These are phyloP conservation scores for Stenogyne calaminthoides DNA, from an alignment of 305 asterid species.

Conservation along the genomic window DNA sequence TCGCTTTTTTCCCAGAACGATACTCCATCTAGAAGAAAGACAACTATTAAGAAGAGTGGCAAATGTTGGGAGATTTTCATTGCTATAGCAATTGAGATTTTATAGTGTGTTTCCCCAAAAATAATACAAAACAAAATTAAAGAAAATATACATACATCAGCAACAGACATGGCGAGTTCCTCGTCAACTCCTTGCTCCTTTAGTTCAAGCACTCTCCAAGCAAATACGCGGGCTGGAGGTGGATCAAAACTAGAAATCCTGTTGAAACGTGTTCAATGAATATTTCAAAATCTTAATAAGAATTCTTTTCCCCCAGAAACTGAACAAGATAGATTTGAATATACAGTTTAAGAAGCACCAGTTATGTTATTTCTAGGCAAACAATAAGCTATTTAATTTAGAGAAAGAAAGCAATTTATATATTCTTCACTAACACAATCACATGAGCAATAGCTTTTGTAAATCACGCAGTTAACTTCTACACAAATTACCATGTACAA, in stretches of 20 bases:
- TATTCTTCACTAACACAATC: not conserved
- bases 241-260: slow-evolving; percentile 74
- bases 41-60: not conserved
- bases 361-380: not conserved
- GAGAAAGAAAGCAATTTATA: not conserved
- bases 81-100: slow-evolving; percentile 12
- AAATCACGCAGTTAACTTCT: not conserved
- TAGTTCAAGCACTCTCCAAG: slow-evolving; percentile 82
- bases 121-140: not conserved
- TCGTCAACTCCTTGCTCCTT: slow-evolving; percentile 75
- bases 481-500: not conserved
- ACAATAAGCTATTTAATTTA: not conserved
- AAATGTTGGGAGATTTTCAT: not conserved
- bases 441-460: not conserved
- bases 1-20: slow-evolving; percentile 57
- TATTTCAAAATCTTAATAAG: not conserved
- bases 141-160: slow-evolving; percentile 60
- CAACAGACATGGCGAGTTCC: slow-evolving; percentile 68
- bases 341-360: not conserved
- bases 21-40: slow-evolving; percentile 68
- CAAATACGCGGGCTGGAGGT: slow-evolving; percentile 79
- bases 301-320: not conserved
- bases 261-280: slow-evolving; percentile 22
- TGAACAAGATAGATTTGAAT: not conserved
- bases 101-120: not conserved